Conservation (phyloP, 2,329 filamentous ascomycete species). For the Penicillium sp. region DNA sequence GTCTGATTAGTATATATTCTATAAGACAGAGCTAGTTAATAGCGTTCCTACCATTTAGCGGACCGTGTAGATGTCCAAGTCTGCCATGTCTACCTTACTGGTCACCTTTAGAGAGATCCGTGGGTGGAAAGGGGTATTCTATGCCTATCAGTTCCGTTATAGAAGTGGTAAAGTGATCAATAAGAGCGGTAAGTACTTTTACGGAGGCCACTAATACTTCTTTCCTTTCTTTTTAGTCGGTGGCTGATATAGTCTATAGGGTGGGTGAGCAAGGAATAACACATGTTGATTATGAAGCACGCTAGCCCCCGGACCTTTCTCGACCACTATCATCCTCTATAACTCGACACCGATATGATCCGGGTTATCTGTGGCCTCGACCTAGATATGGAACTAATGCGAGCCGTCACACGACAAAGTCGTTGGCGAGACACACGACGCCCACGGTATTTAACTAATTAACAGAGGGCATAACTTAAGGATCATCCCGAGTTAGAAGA, state of each 20-base stretch:
- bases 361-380: background rate
- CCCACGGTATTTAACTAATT: no score
- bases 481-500: no score
- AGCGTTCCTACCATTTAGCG: background rate
- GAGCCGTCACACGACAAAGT: no score
- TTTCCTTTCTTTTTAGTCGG: background rate
- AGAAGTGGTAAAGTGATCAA: conserved; percentile 4
- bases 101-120: no score
- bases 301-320: background rate
- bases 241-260: background rate
- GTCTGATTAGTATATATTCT: no score
- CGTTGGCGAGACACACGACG: no score
- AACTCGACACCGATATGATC: background rate
- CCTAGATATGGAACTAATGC: no score
- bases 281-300: background rate
- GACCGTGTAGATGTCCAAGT: conserved; percentile 4
- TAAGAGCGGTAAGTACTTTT: background rate
- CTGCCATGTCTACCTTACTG: background rate
- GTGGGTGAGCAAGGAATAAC: background rate
- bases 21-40: conserved; percentile 2
- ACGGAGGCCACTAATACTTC: background rate
- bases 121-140: no score
- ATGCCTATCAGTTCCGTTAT: no score
- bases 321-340: background rate
- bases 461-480: no score